Base-by-base conservation (phyloP, 2,329 filamentous ascomycete species). In the Lizonia empirigonia region DNA sequence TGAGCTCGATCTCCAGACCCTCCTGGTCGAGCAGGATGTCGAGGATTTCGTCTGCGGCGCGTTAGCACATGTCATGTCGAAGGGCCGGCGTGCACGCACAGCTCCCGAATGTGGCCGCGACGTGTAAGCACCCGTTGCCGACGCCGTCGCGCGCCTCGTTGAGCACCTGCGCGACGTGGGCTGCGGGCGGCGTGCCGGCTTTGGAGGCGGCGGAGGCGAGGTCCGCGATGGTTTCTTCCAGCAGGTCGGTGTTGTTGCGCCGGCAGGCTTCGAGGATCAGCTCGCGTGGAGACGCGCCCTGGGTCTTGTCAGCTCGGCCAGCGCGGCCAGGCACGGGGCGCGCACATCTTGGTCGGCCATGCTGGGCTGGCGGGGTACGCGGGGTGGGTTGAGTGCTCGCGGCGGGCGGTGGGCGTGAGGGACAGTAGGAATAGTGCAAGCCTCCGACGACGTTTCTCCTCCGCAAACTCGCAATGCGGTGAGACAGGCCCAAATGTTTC, bases 231-330 rank as follows among this genome's bases (percentile, higher is more conserved):
- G 92, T 82, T 65, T 94, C 87, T 64, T 83, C 77, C 49, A 97
- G 85, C 54, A 97, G 85, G 45, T 93, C 87, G 62, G 86, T 86
- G 77, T 97, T 97, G 82, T 97, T 93, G 69, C 91, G 85, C 55
- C 93, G 90, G 77, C 90, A 96, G 65, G 94, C 90, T 79, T 96
- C 93, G 76, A 97, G 85, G 64, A 97, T 84, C 68, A 90, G 84
- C 78, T 97, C 93, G 73, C 87, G 82, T 37, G 86, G 85, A 53
- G 90, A 90, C 63, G 93, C 93, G 72, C 93, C 94, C 88, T 96
- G 65, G 45, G 34, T 29, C 19, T 69, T 33, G 66, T 55, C 13
- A 24, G 3, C 2, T 18, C 2, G 27, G 5, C 4, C 15, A 16
- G 12, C 34, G 20, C 13, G 6, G 4, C 7, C 2, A n/a, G 6